These are phyloP conservation scores for Beauveria medogensis DNA, from an alignment of 2,329 filamentous ascomycete genomes.

Conservation along the genomic window DNA sequence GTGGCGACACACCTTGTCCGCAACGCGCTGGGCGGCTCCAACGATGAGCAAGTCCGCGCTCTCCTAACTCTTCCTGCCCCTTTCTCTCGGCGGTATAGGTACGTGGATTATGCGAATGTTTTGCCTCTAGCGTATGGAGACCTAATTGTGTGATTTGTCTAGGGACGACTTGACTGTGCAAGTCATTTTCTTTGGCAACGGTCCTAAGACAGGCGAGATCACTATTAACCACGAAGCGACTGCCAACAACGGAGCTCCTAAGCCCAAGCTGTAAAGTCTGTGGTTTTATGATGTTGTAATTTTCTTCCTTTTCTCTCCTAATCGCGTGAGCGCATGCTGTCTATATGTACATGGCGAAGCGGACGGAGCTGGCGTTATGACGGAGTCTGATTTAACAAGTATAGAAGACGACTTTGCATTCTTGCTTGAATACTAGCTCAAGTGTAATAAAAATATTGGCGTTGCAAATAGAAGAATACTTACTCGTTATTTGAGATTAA, in stretches of 20 bases:
- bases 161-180: conserved; percentile 95
- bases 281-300: not conserved
- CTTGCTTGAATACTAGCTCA: not conserved
- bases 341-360: not conserved
- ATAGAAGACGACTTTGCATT: no score
- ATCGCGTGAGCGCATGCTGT: not conserved
- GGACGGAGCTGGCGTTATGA: not conserved
- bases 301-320: not conserved
- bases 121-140: no score
- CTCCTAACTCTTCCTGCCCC: conserved; percentile 85
- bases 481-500: no score
- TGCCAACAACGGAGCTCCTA: conserved; percentile 36
- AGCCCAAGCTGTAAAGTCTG: conserved; percentile 34
- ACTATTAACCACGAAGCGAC: conserved; percentile 82
- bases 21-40: conserved; percentile 88
- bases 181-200: conserved; percentile 95
- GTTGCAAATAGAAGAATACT: no score
- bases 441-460: not conserved
- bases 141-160: not conserved
- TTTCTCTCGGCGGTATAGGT: conserved; percentile 86
- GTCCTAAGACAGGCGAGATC: conserved; percentile 67
- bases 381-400: not conserved
- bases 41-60: conserved; percentile 88
- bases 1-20: conserved; percentile 91
- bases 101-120: conserved; percentile 13